Conservation (phyloP, 108 stramenopile species). For the Fragilaria radians region DNA sequence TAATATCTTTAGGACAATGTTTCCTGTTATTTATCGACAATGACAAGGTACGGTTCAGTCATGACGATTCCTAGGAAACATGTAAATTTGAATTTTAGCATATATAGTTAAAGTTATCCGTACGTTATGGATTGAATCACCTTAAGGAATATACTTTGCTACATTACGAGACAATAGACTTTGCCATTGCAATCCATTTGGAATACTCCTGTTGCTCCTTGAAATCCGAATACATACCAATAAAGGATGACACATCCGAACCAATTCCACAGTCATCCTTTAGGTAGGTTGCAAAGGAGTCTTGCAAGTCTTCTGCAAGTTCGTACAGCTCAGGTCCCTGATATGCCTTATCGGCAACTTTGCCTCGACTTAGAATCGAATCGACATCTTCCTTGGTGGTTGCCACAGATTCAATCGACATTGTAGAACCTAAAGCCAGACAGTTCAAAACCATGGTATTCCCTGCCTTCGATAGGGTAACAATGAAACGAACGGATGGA, state of each 20-base stretch:
- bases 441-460: slow-evolving; percentile 58
- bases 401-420: slow-evolving; percentile 46
- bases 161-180: no score
- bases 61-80: no score
- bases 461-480: slow-evolving; percentile 64
- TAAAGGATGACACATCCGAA: slow-evolving; percentile 57
- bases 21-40: no score
- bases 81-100: no score
- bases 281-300: slow-evolving; percentile 45
- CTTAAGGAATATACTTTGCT: no score
- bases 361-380: slow-evolving; percentile 15
- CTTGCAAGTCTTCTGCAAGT: slow-evolving; percentile 68
- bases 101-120: no score
- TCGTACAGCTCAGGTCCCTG: slow-evolving; percentile 76
- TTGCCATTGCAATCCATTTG: slow-evolving; percentile 34
- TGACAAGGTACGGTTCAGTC: no score
- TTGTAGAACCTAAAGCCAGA: slow-evolving; percentile 27
- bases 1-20: no score
- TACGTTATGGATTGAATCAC: no score
- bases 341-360: slow-evolving; percentile 36
- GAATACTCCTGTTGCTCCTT: slow-evolving; percentile 54
- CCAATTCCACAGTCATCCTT: slow-evolving; percentile 53
- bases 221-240: slow-evolving; percentile 70
- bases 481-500: slow-evolving; percentile 52
- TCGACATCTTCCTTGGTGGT: slow-evolving; percentile 31